Evolutionary conservation across 306 rosid species (phyloP), one percentile per base, ranked within the genome.

Genomic region (Ochetophila trinervis): DNA sequence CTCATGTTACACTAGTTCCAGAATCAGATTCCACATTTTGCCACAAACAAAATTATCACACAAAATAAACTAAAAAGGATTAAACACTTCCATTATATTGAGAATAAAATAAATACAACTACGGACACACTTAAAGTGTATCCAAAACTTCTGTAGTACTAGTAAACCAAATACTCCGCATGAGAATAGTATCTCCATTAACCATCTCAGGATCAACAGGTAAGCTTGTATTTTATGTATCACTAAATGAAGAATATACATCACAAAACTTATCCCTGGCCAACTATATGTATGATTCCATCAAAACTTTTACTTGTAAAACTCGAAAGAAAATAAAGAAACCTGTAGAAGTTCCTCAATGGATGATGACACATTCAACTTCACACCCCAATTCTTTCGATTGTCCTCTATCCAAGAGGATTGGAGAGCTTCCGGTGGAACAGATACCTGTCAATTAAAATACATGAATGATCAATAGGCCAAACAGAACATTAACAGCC

Each of bases 271-370:
- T 17, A 17, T 49, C 53, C 19, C 15, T 17, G 16, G 21, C 8
- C 14, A 49, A 49, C 17, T 62, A 27, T 16, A 54, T 47, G 45
- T 3, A 63, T 53, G 51, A 53, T 44, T 44, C 20, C 44, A 53
- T 45, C 22, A 74, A 22, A 59, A 45, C 34, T 16, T 56, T 3
- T 22, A 66, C 35, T 21, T 20, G 57, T 5, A 32, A 11, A 77
- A 30, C 51, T 27, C 23, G 10, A 50, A 32, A 5, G 20, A n/a
- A 74, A 24, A 13, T 16, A 57, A 17, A 23, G 45, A 74, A 60
- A 93, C 99, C 97, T 94, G 86, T 60, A 90, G 68, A 77, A 88
- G 84, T 66, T 90, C 97, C 69, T 90, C 96, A 57, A 67, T 64
- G 10, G 97, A 78, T 37, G 84, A 83, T 73, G 96, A 80, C 16